Base-by-base conservation (phyloP, 2,329 filamentous ascomycete genomes). In the Talaromyces islandicus region DNA sequence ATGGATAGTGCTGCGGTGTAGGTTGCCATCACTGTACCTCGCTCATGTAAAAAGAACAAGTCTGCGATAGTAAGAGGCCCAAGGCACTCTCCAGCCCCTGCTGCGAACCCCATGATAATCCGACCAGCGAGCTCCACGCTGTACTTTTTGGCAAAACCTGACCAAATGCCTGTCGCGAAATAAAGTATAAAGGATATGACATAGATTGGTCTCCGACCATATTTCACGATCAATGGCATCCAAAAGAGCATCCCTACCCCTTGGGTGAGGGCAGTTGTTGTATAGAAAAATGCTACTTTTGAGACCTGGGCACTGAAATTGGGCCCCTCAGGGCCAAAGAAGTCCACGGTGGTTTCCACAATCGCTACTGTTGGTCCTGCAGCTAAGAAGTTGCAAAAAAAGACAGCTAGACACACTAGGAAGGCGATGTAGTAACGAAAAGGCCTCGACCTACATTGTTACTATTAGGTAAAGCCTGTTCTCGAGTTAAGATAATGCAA, bases 1-100 rank as follows among this genome's bases (percentile, higher is more conserved):
- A 29, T 25, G 29, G 59, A 61, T 29, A 67, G 54, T 2, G 78
- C 74, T 5, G 59, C 54, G 12, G 56, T 56, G 17, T 61, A 61
- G 14, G 61, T 61, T 17, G n/a, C 32, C 79, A 83, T 84, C 46
- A 81, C 71, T 1, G 74, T 70, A 1, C 81, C 82, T 56, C 83
- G 74, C 65, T 85, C 80, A 62, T 85, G 82, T 17, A 85, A 70
- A 66, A 83, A 85, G 69, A 84, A 85, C 30, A 84, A 69, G 63
- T 85, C 83, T 2, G 81, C 73, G 52, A 84, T 82, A 0, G 80
- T 82, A 7, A 82, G 71, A 0, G 81, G 81, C 1, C 79, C 73
- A 4, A 77, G 61, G 61, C 69, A 73, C 61, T 85, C 83, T 1
- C 78, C 82, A 7, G 81, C 79, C 1, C 82, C 83, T 0, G 81